Conservation (phyloP, 192 early-diverging fungal genomes). For the Backusella luteola region DNA sequence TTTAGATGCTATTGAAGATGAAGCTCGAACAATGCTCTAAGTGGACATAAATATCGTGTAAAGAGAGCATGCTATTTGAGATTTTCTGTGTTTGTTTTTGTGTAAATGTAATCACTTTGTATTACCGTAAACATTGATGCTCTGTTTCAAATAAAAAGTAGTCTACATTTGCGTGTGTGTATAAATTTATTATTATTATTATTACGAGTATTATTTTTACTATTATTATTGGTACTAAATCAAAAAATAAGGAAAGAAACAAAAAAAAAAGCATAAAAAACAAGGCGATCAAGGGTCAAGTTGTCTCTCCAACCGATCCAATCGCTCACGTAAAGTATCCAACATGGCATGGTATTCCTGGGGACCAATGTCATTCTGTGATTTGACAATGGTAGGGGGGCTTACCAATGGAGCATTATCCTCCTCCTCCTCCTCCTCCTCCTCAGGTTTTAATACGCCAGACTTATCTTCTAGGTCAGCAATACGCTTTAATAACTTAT, state of each 20-base stretch:
- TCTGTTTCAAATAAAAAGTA: not conserved
- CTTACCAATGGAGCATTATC: not conserved
- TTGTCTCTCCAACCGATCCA: constrained; percentile 29
- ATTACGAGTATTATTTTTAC: not conserved
- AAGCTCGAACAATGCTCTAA: not conserved
- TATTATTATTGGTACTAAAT: not conserved
- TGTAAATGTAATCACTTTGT: not conserved
- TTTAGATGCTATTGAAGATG: not conserved
- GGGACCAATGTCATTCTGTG: constrained; percentile 32
- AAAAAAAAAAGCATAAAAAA: not conserved
- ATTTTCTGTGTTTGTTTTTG: not conserved
- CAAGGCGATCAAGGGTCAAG: constrained; percentile 10
- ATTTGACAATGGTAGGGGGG: constrained; percentile 32
- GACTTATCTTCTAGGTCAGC: constrained; percentile 10
- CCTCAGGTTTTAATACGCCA: not conserved
- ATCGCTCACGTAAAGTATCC: constrained; percentile 22
- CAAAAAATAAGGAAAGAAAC: not conserved
- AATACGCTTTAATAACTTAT: constrained; percentile 22
- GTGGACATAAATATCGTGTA: not conserved
- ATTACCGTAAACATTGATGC: not conserved
- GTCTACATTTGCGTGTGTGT: not conserved
- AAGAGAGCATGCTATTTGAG: not conserved
- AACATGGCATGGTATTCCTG: constrained; percentile 28
- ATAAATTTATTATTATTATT: not conserved
- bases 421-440: not conserved